Percentiles rank a stretch among this genome's conserved stretches.
Evolutionary conservation across 2,329 filamentous ascomycete species (phyloP).

Genomic region (Colletotrichum somersetense): DNA sequence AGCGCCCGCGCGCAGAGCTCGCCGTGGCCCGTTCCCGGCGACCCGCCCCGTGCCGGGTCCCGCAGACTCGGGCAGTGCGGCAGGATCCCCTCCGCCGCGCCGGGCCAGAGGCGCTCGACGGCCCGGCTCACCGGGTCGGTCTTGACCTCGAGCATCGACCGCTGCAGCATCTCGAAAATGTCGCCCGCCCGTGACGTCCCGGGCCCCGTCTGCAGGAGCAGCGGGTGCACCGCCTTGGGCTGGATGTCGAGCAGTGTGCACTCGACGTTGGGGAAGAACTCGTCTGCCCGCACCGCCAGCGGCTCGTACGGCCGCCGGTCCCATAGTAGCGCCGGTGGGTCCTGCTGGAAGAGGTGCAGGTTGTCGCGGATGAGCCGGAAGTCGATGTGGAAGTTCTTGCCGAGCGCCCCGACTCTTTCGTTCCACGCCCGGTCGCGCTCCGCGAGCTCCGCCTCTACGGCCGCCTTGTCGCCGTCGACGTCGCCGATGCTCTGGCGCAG

Average conservation of each 20-base stretch:
- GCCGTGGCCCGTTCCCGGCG: conserved; percentile 53
- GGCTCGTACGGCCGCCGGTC: conserved; percentile 81
- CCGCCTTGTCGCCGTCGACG: conserved; percentile 9
- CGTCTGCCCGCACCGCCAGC: conserved; percentile 66
- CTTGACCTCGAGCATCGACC: conserved; percentile 53
- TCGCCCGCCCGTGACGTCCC: conserved; percentile 58
- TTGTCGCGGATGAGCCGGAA: conserved; percentile 65
- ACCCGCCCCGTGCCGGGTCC: conserved; percentile 63
- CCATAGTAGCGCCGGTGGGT: conserved; percentile 70
- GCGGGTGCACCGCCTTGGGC: conserved; percentile 65
- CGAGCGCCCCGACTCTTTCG: conserved; percentile 49
- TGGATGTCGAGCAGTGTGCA: conserved; percentile 75
- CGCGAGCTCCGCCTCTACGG: conserved; percentile 46
- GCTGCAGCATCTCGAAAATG: conserved; percentile 65
- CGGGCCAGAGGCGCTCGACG: conserved; percentile 69
- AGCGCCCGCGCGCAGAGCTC: conserved; percentile 62
- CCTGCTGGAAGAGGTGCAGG: conserved; percentile 62
- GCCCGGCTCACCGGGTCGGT: conserved; percentile 54
- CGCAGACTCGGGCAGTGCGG: conserved; percentile 61
- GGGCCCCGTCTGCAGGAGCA: conserved; percentile 61
- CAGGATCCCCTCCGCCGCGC: conserved; percentile 67
- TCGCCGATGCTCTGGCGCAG: conserved; percentile 42
- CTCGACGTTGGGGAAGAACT: conserved; percentile 75
- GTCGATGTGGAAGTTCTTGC: conserved; percentile 51
- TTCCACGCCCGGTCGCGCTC: conserved; percentile 52